These are phyloP conservation scores for Logfia minima DNA, from an alignment of 129 eudicot genomes.

Conservation along the genomic window DNA sequence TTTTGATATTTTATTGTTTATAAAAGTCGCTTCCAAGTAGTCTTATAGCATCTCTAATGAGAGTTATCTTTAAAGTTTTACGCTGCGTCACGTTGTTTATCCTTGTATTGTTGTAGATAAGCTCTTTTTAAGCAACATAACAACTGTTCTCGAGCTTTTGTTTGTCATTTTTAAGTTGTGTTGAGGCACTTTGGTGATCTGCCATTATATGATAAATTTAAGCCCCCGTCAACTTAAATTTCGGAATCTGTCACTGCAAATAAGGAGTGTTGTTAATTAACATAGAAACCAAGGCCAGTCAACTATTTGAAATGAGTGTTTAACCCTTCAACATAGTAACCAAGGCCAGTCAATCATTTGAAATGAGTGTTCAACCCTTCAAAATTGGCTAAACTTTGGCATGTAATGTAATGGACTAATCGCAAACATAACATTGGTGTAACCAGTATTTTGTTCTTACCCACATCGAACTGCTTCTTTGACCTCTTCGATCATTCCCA, in stretches of 20 bases:
- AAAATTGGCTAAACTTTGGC: constrained; percentile 38
- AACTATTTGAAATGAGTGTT: constrained; percentile 36
- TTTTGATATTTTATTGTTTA: no score
- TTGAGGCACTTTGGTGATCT: no score
- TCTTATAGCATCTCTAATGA: no score
- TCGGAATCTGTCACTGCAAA: not conserved
- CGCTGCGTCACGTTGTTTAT: no score
- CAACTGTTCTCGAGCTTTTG: no score
- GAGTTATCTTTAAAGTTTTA: no score
- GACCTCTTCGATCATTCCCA: not conserved
- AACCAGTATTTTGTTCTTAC: constrained; percentile 21
- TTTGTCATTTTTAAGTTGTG: no score
- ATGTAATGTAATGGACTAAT: constrained; percentile 19
- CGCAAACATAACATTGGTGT: constrained; percentile 15
- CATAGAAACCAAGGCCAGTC: constrained; percentile 39
- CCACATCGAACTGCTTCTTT: constrained; percentile 27
- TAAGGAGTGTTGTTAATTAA: constrained; percentile 7
- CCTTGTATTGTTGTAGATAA: no score
- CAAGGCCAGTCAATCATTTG: constrained; percentile 36
- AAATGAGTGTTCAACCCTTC: constrained; percentile 38
- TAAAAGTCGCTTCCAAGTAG: no score
- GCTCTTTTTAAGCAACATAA: no score
- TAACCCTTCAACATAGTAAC: constrained; percentile 40
- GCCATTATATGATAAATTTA: no score
- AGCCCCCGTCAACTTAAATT: not conserved